Conservation (phyloP, 2,329 filamentous ascomycete genomes). For the Zymoseptoria brevis region DNA sequence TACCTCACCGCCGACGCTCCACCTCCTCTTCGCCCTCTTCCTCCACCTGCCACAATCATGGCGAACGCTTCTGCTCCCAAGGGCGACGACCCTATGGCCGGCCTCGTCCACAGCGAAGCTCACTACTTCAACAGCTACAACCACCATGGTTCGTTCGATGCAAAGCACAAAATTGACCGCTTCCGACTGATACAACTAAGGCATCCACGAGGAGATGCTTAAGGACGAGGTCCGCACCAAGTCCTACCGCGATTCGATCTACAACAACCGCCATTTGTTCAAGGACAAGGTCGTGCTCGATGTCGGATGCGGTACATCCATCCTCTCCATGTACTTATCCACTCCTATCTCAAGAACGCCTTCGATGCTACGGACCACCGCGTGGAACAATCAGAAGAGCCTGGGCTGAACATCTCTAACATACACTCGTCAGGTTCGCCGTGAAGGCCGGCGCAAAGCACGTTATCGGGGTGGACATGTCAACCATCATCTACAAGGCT, state of each 20-base stretch:
- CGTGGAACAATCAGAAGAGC: neutral
- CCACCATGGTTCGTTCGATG: constrained; percentile 70
- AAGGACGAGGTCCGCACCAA: constrained; percentile 97
- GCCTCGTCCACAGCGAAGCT: constrained; percentile 88
- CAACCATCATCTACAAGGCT: constrained; percentile 98
- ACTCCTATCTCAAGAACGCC: constrained; percentile 15
- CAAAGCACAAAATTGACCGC: neutral
- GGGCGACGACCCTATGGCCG: constrained; percentile 42
- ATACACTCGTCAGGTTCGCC: constrained; percentile 64
- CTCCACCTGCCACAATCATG: neutral
- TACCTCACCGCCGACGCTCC: neutral
- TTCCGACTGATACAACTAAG: constrained; percentile 38
- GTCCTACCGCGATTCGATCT: constrained; percentile 95
- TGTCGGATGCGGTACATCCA: constrained; percentile 93
- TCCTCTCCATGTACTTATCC: constrained; percentile 82
- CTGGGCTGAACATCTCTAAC: constrained; percentile 8
- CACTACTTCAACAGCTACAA: constrained; percentile 99
- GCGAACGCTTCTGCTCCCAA: constrained; percentile 3
- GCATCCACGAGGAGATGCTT: constrained; percentile 86
- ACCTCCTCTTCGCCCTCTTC: neutral
- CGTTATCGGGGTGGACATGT: constrained; percentile 99
- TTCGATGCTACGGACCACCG: neutral
- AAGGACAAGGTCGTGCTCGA: constrained; percentile 91
- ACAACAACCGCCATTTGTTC: constrained; percentile 92
- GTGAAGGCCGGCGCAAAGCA: constrained; percentile 94